These are phyloP conservation scores for Pholiota adiposa DNA, from an alignment of 1,284 basidiomycete genomes.

Conservation along the genomic window DNA sequence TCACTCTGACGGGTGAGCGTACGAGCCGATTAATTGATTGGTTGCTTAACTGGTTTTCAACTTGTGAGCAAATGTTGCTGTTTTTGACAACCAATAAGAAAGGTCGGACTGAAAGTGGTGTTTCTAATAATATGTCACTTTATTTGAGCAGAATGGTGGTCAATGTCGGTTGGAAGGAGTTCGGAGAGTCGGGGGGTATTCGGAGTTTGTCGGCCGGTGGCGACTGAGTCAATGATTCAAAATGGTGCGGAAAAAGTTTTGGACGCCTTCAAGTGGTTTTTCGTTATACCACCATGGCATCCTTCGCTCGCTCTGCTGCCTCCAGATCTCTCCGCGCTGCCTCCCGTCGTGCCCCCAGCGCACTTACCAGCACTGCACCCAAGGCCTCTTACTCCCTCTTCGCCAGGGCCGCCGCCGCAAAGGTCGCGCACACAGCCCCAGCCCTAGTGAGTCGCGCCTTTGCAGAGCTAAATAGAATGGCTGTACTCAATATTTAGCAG, in stretches of 20 bases:
- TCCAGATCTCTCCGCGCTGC: conserved; percentile 62
- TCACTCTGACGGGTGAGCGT: no score
- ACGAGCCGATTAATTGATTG: no score
- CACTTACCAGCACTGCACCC: conserved; percentile 45
- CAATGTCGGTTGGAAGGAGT: not conserved
- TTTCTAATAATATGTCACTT: no score
- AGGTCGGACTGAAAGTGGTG: no score
- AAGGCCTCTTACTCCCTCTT: conserved; percentile 79
- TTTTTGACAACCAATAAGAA: no score
- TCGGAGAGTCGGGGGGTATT: conserved; percentile 3
- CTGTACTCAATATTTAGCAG: conserved; percentile 29
- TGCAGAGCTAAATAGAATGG: not conserved
- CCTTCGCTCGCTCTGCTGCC: conserved; percentile 63
- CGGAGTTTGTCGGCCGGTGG: conserved; percentile 11
- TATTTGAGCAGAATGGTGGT: no score
- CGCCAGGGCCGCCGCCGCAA: conserved; percentile 51
- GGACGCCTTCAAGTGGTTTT: conserved; percentile 13
- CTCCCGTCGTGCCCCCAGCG: conserved; percentile 59
- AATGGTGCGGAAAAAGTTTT: conserved; percentile 18
- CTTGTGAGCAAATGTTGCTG: no score
- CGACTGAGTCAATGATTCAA: conserved; percentile 10
- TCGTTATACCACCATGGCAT: conserved; percentile 53
- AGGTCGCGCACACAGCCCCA: conserved; percentile 41
- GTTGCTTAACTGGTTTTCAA: no score
- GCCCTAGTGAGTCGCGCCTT: conserved; percentile 45